Conservation (phyloP, 805 yeast species). For the Saccharomycopsis sp. region DNA sequence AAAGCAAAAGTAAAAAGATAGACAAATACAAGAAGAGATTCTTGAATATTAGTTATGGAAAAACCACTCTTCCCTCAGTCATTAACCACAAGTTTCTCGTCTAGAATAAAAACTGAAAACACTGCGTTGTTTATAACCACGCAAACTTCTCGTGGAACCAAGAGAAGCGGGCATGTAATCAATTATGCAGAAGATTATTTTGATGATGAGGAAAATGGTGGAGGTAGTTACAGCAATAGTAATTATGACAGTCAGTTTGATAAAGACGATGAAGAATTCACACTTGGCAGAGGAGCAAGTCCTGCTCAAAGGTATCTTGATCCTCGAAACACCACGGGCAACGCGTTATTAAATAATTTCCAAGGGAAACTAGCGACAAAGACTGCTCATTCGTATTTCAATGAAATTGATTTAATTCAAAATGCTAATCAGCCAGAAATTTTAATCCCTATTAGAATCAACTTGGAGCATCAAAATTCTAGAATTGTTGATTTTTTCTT, state of each 20-base stretch:
- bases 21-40: neutral
- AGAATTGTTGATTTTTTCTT: slow-evolving; percentile 57
- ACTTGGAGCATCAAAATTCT: slow-evolving; percentile 50
- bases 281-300: neutral
- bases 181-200: slow-evolving; percentile 77
- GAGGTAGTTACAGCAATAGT: slow-evolving; percentile 20
- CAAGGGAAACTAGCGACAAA: slow-evolving; percentile 36
- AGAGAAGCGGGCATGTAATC: slow-evolving; percentile 61
- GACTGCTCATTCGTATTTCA: slow-evolving; percentile 31
- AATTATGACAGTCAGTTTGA: slow-evolving; percentile 12
- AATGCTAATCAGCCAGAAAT: slow-evolving; percentile 28
- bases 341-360: slow-evolving; percentile 27
- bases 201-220: slow-evolving; percentile 40
- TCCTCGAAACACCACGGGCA: slow-evolving; percentile 23
- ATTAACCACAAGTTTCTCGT: slow-evolving; percentile 62
- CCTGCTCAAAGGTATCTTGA: slow-evolving; percentile 18
- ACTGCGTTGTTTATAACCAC: slow-evolving; percentile 69
- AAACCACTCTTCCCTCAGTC: slow-evolving; percentile 59
- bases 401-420: slow-evolving; percentile 27
- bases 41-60: slow-evolving; percentile 20
- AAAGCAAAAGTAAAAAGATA: neutral
- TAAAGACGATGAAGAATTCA: neutral
- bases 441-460: slow-evolving; percentile 61
- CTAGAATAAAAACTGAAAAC: slow-evolving; percentile 65
- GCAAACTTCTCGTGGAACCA: slow-evolving; percentile 70